Conservation (phyloP, 257 asterid species). For the Catharanthus roseus region DNA sequence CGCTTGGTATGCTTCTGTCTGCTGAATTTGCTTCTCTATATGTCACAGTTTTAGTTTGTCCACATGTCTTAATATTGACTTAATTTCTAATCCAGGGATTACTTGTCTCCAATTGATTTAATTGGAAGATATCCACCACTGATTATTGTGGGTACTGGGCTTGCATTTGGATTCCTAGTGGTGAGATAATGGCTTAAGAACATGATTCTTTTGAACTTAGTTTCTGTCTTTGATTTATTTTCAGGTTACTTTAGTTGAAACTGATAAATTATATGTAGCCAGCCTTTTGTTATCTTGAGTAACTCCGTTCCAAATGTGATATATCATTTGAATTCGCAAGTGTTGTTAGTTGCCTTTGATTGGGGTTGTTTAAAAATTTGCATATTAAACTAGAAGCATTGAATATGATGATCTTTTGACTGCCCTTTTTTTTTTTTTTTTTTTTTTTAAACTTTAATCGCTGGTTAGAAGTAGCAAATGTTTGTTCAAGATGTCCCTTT, state of each 20-base stretch:
- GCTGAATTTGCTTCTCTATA: conserved; percentile 7
- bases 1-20: conserved; percentile 48
- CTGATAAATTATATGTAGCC: too few relatives aligned
- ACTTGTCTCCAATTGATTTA: conserved; percentile 73
- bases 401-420: not conserved
- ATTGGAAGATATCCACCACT: conserved; percentile 63
- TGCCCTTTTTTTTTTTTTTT: too few relatives aligned
- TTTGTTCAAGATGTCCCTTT: not conserved
- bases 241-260: too few relatives aligned
- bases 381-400: not conserved
- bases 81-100: conserved; percentile 49
- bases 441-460: not conserved
- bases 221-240: too few relatives aligned
- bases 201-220: not conserved
- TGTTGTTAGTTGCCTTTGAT: not conserved
- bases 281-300: too few relatives aligned
- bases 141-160: conserved; percentile 69
- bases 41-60: not conserved
- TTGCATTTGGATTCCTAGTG: conserved; percentile 97
- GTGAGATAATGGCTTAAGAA: conserved; percentile 30
- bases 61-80: conserved; percentile 4
- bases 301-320: too few relatives aligned
- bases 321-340: not conserved
- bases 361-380: not conserved
- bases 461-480: not conserved